A percentile compares a stretch with the other conserved stretches of the same genome.
These are phyloP conservation scores for Zoysia japonica DNA, from an alignment of 176 grass and related monocot species.

Conservation along the genomic window DNA sequence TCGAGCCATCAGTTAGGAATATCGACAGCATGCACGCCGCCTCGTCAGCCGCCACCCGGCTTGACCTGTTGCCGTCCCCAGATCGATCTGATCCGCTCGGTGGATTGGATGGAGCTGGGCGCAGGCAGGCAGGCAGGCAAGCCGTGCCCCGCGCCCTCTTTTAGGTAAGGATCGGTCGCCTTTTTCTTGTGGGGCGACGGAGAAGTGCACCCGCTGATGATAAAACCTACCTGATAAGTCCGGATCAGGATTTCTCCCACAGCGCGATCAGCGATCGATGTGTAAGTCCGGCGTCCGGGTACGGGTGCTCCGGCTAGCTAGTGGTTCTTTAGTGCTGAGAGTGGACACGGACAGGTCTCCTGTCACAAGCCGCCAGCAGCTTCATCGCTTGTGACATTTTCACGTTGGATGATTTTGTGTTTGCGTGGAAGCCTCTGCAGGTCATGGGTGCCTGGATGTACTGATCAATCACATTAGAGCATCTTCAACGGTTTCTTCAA, in stretches of 20 bases:
- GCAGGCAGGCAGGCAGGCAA: not conserved
- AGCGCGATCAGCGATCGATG: not conserved
- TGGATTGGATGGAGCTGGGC: not conserved
- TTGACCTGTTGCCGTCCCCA: slow-evolving; percentile 11
- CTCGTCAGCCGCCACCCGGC: not conserved
- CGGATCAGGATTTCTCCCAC: not conserved
- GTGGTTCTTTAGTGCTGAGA: not conserved
- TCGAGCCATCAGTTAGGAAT: not conserved
- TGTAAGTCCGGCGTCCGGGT: not conserved
- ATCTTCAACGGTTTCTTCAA: too few relatives aligned
- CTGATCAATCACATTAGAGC: too few relatives aligned
- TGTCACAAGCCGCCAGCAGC: not conserved
- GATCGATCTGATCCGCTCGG: too few relatives aligned
- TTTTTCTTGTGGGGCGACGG: not conserved
- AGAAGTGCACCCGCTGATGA: not conserved
- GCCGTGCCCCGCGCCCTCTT: slow-evolving; percentile 7
- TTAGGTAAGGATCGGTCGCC: slow-evolving; percentile 20
- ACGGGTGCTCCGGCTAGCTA: not conserved
- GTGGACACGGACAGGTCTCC: not conserved
- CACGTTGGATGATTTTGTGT: too few relatives aligned
- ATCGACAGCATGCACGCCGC: not conserved
- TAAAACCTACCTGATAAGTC: slow-evolving; percentile 9
- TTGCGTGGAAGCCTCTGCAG: too few relatives aligned
- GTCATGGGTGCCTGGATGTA: too few relatives aligned
- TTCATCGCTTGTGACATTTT: too few relatives aligned